Evolutionary conservation across 345 rosid species (phyloP), one percentile per base, ranked within the genome.

Genomic region (Cardamine resedifolia): DNA sequence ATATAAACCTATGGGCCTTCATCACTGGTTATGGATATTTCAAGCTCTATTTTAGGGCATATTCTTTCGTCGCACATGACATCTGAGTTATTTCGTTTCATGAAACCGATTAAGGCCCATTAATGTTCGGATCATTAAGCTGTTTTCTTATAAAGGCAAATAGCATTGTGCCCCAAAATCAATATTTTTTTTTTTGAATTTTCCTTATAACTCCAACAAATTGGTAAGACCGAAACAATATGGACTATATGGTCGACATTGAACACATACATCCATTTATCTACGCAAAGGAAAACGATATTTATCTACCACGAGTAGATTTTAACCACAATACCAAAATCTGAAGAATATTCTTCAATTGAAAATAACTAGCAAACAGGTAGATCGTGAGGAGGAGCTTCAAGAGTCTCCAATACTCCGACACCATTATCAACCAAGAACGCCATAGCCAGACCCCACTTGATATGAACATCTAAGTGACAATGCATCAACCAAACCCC

Each of bases 401-500:
- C 75, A 43, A 93, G 74, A 39, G 84, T 43, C 74, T 91, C 80
- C 39, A 86, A 23, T 49, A 68, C 83, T 56, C 96, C 92, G 4
- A 73, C 48, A 58, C 98, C 97, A 58, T 94, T 73, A 7, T 91
- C 95, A 1, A 94, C 98, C 66, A 91, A 20, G 74, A 94, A 94
- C 28, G 89, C 95, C 96, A 81, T 86, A 20, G 96, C 95, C 52
- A 94, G 16, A 7, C 98, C 97, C 98, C 96, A 90, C 1, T 80
- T 50, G 21, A 94, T 85, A 51, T 94, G 98, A 73, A 86, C 95
- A 74, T 93, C 98, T 86, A 93, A 81, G 83, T 90, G 98, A 73
- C 97, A 90, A 68, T 93, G 98, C 97, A 90, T 84, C 53, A 94
- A 11, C 98, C 97, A 94, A 43, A 87, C 90, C 26, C 98, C 98